These are phyloP conservation scores for Leptodermis oblonga DNA, from an alignment of 257 asterid species.

Conservation along the genomic window DNA sequence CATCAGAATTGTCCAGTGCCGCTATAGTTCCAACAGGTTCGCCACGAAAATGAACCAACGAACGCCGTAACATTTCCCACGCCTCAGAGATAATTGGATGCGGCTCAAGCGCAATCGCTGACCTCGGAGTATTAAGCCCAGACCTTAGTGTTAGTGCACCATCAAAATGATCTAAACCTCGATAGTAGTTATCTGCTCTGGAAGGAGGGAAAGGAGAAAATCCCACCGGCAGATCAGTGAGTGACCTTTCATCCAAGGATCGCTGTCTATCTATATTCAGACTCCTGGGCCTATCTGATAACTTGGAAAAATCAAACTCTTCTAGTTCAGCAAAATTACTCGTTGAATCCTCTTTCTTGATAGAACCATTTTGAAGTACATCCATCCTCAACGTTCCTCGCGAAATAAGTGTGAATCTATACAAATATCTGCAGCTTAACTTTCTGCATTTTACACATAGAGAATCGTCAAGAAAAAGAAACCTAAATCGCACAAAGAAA, in stretches of 20 bases:
- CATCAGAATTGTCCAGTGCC: slow-evolving; percentile 72
- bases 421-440: not conserved
- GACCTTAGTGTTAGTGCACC: slow-evolving; percentile 44
- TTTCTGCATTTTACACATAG: slow-evolving; percentile 19
- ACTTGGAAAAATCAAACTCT: slow-evolving; percentile 53
- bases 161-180: slow-evolving; percentile 49
- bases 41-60: slow-evolving; percentile 74
- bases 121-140: slow-evolving; percentile 53
- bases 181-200: slow-evolving; percentile 37
- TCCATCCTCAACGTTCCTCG: slow-evolving; percentile 14
- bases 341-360: slow-evolving; percentile 34
- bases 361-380: slow-evolving; percentile 29
- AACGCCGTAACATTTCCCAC: slow-evolving; percentile 62
- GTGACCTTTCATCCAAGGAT: slow-evolving; percentile 62
- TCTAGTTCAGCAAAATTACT: slow-evolving; percentile 37
- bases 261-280: slow-evolving; percentile 62
- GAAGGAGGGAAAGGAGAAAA: slow-evolving; percentile 59
- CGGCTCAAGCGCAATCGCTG: slow-evolving; percentile 40
- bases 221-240: slow-evolving; percentile 40
- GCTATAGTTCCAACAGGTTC: slow-evolving; percentile 87
- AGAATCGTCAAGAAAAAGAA: slow-evolving; percentile 10
- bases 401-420: not conserved
- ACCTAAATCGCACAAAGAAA: not conserved
- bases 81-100: slow-evolving; percentile 72
- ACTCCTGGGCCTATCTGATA: slow-evolving; percentile 35